Evolutionary conservation across 2,329 filamentous ascomycete genomes (phyloP).

Genomic region (Beauveria bassiana): DNA sequence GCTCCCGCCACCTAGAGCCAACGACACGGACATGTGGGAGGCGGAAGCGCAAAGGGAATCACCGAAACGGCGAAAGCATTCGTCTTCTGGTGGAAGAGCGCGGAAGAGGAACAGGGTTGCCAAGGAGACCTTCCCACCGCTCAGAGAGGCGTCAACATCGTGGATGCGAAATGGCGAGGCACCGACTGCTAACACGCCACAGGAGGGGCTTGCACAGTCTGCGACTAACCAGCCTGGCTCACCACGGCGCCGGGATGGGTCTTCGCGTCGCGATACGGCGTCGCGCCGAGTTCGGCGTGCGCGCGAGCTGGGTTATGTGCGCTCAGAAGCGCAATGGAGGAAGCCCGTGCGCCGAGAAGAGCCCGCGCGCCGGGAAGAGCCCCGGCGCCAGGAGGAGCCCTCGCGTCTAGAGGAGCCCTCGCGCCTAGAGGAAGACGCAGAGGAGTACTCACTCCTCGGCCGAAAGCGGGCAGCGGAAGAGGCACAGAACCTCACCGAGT

Average conservation of each 20-base stretch:
- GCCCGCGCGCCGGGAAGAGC: neutral
- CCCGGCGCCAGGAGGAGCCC: neutral
- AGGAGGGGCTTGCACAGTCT: neutral
- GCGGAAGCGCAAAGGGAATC: conserved; percentile 45
- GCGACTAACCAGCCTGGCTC: conserved; percentile 13
- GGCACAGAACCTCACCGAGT: conserved; percentile 10
- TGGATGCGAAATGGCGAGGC: conserved; percentile 25
- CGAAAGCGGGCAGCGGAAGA: conserved; percentile 15
- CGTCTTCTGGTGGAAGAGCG: conserved; percentile 19
- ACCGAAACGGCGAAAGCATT: conserved; percentile 25
- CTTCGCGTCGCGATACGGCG: no score
- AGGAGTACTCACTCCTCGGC: conserved; percentile 39
- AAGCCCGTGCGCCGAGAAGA: neutral
- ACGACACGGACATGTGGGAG: conserved; percentile 50
- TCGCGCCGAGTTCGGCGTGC: no score
- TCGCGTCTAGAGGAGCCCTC: neutral
- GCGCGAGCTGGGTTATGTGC: no score
- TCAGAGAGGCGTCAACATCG: no score
- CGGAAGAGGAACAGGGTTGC: no score
- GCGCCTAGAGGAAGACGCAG: conserved; percentile 15
- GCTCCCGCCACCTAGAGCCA: conserved; percentile 19
- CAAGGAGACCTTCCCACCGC: no score
- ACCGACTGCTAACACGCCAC: neutral
- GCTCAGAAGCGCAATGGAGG: no score
- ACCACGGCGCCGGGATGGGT: no score